Evolutionary conservation across 106 monocot species (phyloP).

Genomic region (Amphibolis antarctica): DNA sequence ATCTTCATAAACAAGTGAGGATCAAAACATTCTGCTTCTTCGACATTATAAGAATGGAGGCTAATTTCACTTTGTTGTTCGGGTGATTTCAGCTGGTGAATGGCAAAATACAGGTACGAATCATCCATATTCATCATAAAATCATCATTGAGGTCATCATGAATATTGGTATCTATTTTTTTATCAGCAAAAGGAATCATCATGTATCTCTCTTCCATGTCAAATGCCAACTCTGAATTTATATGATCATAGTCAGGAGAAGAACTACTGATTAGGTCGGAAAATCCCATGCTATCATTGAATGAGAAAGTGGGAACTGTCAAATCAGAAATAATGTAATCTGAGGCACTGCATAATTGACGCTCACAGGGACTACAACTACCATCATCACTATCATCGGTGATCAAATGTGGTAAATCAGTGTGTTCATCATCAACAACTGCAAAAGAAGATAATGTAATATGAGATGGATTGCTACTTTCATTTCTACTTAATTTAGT

Average conservation of each 20-base stretch:
- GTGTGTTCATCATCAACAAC: slow-evolving; percentile 13
- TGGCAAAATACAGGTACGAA: slow-evolving; percentile 31
- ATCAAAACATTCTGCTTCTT: slow-evolving; percentile 32
- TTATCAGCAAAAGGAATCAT: slow-evolving; percentile 38
- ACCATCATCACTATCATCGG: slow-evolving; percentile 45
- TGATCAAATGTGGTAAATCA: slow-evolving; percentile 40
- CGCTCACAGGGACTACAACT: slow-evolving; percentile 22
- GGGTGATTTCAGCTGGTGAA: slow-evolving; percentile 33
- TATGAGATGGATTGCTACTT: background rate
- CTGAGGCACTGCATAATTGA: slow-evolving; percentile 26
- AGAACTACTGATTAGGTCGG: slow-evolving; percentile 17
- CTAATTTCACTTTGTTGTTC: slow-evolving; percentile 25
- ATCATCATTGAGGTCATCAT: slow-evolving; percentile 22
- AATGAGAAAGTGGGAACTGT: slow-evolving; percentile 28
- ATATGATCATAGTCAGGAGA: slow-evolving; percentile 26
- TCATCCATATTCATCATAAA: slow-evolving; percentile 28
- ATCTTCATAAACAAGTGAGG: slow-evolving; percentile 38
- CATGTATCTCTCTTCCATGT: slow-evolving; percentile 35
- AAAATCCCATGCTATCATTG: slow-evolving; percentile 30
- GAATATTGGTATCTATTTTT: slow-evolving; percentile 6
- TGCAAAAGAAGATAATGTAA: background rate
- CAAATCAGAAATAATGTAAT: slow-evolving; percentile 37
- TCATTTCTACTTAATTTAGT: background rate
- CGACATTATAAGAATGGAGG: slow-evolving; percentile 13
- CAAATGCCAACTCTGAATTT: slow-evolving; percentile 30